Evolutionary conservation across 495 filamentous ascomycete species (phyloP), one percentile per base, ranked within the genome.

Genomic region (Neurospora sp.): DNA sequence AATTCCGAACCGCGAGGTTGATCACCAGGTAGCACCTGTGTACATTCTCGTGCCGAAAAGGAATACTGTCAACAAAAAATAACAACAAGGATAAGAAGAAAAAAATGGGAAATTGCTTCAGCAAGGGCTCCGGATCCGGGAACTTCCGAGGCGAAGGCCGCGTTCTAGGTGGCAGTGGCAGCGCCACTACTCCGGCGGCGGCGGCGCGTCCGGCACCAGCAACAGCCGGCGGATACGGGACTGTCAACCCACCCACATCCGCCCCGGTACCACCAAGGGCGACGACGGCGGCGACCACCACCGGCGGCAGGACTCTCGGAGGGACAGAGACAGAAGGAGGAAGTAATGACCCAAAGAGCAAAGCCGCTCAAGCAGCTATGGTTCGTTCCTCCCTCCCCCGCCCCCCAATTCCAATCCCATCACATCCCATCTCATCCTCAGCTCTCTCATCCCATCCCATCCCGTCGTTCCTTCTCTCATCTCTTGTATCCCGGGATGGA

Each of bases 91-190:
- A 18, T 14, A 46, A 68, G 70, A 39, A 27, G 41, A 72, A 69
- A 86, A 86, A 59, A 71, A 93, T 94, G 92, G 92, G 92, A 53
- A 92, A 90, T 77, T 83, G 91, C 78, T 94, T 91, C 82, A 89
- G 91, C 77, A 89, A 90, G 77, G 82, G 85, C 48, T 83, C 87
- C n/a, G 48, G 22, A 8, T 46, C 42, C 18, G 42, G 42, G 4
- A 73, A 71, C 71, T 86, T 83, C 70, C 82, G 83, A 72, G 85
- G 86, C 0, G 86, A 88, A 7, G 86, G 88, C 31, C 84, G 90
- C 69, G 88, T 86, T 14, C 78, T 90, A 6, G 89, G 90, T 4
- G 83, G 81, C 37, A 44, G 71, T 22, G 22, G 75, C 65, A 72
- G 69, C 69, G 38, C 38, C 38, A 39, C 38, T 10, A 69, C 18